Percentiles rank a stretch among this genome's conserved stretches.
These are phyloP conservation scores for Saitozyma podzolica DNA, from an alignment of 768 basidiomycete genomes.

Conservation along the genomic window DNA sequence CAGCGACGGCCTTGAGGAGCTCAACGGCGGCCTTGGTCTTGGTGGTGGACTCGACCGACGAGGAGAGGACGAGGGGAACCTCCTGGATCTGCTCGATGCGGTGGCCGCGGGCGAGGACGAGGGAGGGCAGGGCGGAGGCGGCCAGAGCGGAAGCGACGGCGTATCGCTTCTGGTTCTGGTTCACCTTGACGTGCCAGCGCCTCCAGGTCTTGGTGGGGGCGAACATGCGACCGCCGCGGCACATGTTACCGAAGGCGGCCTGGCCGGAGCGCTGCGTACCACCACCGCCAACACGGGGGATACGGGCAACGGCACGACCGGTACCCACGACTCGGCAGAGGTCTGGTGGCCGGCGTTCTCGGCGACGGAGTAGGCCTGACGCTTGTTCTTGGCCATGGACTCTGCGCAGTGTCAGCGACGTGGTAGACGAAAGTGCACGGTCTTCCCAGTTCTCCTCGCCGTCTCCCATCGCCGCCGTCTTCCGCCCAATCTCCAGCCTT, in stretches of 20 bases:
- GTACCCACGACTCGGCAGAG: slow-evolving; percentile 99
- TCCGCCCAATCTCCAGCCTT: neutral
- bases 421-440: neutral
- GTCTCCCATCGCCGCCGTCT: neutral
- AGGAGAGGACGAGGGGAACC: slow-evolving; percentile 86
- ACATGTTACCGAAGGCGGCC: slow-evolving; percentile 99
- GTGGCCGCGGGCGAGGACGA: slow-evolving; percentile 98
- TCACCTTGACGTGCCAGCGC: slow-evolving; percentile 99
- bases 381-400: slow-evolving; percentile 96
- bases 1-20: slow-evolving; percentile 84
- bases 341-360: slow-evolving; percentile 99
- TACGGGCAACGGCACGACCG: slow-evolving; percentile 99
- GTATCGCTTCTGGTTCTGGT: slow-evolving; percentile 98
- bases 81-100: slow-evolving; percentile 96
- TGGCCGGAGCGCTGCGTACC: slow-evolving; percentile 99
- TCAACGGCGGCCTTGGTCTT: slow-evolving; percentile 98
- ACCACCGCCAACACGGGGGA: slow-evolving; percentile 98
- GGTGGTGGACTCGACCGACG: slow-evolving; percentile 76
- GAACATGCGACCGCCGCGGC: slow-evolving; percentile 99
- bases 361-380: slow-evolving; percentile 94
- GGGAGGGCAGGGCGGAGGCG: slow-evolving; percentile 93
- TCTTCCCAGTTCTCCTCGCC: neutral
- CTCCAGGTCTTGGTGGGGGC: slow-evolving; percentile 99
- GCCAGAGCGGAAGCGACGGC: slow-evolving; percentile 97
- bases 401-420: slow-evolving; percentile 58